Conservation (phyloP, 768 basidiomycete genomes). For the Sarcodon sp. region DNA sequence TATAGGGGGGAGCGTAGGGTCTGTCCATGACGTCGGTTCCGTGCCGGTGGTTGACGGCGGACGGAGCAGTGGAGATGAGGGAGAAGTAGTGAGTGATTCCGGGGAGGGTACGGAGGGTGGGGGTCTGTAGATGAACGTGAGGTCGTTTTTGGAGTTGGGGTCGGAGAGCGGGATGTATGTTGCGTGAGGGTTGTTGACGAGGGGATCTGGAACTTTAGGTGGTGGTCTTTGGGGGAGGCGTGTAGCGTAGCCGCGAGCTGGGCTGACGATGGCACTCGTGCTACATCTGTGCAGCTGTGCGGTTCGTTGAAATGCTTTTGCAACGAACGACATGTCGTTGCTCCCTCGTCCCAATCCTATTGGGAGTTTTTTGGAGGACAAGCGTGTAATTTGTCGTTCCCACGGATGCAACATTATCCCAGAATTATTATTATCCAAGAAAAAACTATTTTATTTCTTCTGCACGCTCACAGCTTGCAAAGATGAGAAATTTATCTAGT, state of each 20-base stretch:
- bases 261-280: too few relatives aligned
- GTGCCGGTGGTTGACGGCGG: constrained; percentile 16
- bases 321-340: too few relatives aligned
- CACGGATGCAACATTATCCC: too few relatives aligned
- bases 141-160: constrained; percentile 18
- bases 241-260: constrained; percentile 10
- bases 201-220: constrained; percentile 17
- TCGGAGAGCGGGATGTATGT: constrained; percentile 10
- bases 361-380: too few relatives aligned
- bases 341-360: too few relatives aligned
- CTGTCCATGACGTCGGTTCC: constrained; percentile 23
- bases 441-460: too few relatives aligned
- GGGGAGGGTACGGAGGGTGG: constrained; percentile 70
- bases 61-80: constrained; percentile 58
- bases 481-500: too few relatives aligned
- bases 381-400: too few relatives aligned
- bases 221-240: constrained; percentile 17
- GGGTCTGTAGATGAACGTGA: constrained; percentile 80
- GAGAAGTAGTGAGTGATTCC: constrained; percentile 53
- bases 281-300: too few relatives aligned
- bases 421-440: too few relatives aligned
- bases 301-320: too few relatives aligned
- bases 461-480: too few relatives aligned
- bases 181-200: constrained; percentile 13
- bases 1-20: constrained; percentile 28